These are phyloP conservation scores for Coleophoma cylindrospora DNA, from an alignment of 2,329 filamentous ascomycete genomes.

Conservation along the genomic window DNA sequence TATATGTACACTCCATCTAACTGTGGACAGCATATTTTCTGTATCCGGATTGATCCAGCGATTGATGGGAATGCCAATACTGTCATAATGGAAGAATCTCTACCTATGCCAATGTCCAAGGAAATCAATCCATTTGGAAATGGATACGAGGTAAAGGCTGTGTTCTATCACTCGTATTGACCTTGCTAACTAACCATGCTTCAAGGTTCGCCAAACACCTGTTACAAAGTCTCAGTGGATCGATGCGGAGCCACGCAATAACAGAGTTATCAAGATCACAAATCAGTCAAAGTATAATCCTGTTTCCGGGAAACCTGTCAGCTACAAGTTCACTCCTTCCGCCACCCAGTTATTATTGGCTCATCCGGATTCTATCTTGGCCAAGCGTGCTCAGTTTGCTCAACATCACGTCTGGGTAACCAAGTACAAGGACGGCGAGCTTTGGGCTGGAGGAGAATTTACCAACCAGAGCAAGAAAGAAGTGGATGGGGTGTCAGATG, in stretches of 20 bases:
- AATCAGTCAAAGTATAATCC: slow-evolving; percentile 78
- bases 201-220: slow-evolving; percentile 33
- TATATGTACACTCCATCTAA: background rate
- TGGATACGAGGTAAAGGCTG: slow-evolving; percentile 34
- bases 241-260: slow-evolving; percentile 38
- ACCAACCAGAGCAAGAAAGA: slow-evolving; percentile 27
- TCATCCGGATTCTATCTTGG: slow-evolving; percentile 74
- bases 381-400: slow-evolving; percentile 86
- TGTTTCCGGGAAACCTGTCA: slow-evolving; percentile 74
- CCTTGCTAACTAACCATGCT: too few relatives aligned
- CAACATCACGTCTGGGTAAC: slow-evolving; percentile 84
- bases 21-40: slow-evolving; percentile 34
- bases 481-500: slow-evolving; percentile 45
- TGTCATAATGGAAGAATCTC: slow-evolving; percentile 47
- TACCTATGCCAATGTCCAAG: slow-evolving; percentile 37
- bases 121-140: slow-evolving; percentile 47
- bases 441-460: slow-evolving; percentile 27
- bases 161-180: too few relatives aligned
- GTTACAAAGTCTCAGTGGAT: slow-evolving; percentile 35
- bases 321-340: slow-evolving; percentile 82
- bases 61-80: slow-evolving; percentile 50
- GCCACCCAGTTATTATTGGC: slow-evolving; percentile 75
- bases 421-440: slow-evolving; percentile 58
- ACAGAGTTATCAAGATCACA: slow-evolving; percentile 80
- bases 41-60: slow-evolving; percentile 47